Evolutionary conservation across 345 rosid genomes (phyloP).

Genomic region (Pugionium dolabratum): DNA sequence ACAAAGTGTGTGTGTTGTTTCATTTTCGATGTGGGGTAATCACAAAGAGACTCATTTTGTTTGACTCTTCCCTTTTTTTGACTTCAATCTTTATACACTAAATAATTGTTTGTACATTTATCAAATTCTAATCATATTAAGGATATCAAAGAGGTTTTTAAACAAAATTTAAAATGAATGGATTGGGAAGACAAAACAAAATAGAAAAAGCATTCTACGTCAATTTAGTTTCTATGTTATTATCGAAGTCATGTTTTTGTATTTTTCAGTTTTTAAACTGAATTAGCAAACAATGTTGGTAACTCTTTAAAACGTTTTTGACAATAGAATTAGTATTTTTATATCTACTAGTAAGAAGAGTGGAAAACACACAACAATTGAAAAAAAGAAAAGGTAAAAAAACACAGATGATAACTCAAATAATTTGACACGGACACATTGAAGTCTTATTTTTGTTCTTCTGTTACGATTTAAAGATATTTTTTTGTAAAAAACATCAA

Average conservation of each 20-base stretch:
- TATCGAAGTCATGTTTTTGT: background rate
- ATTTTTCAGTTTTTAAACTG: background rate
- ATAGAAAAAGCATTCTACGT: background rate
- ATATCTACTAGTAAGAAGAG: background rate
- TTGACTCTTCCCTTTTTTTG: conserved; percentile 59
- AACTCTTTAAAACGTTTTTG: background rate
- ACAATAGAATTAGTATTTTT: background rate
- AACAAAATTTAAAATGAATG: background rate
- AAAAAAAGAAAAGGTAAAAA: background rate
- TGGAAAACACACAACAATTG: background rate
- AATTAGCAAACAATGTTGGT: background rate
- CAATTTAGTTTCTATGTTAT: background rate
- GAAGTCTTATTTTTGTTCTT: background rate
- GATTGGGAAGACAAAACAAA: background rate
- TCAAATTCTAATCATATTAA: conserved; percentile 11
- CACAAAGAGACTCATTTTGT: conserved; percentile 42
- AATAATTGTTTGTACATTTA: conserved; percentile 29
- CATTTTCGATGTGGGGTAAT: conserved; percentile 74
- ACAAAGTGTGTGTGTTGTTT: conserved; percentile 61
- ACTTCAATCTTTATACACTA: conserved; percentile 47
- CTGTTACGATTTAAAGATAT: background rate
- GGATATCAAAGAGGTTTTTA: background rate
- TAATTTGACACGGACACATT: conserved; percentile 6
- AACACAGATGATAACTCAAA: background rate
- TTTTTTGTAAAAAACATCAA: background rate